Evolutionary conservation across 176 grass and related monocot genomes (phyloP).

Genomic region (Paspalum vaginatum): DNA sequence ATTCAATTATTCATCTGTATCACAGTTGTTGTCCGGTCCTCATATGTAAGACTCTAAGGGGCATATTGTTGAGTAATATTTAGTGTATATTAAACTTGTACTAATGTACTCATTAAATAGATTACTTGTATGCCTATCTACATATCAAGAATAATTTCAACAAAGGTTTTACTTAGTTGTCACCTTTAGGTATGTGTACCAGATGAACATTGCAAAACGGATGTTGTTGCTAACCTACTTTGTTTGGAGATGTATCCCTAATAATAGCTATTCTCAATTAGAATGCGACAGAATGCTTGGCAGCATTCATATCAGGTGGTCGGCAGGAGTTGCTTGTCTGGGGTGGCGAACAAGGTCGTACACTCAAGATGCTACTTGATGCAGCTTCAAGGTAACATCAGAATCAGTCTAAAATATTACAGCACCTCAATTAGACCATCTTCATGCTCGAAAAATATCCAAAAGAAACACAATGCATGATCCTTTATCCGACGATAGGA

Average conservation of each 20-base stretch:
- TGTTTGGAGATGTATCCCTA: constrained; percentile 22
- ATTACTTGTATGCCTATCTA: neutral
- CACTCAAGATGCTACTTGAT: constrained; percentile 85
- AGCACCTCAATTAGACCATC: neutral
- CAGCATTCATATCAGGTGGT: constrained; percentile 79
- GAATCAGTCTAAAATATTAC: neutral
- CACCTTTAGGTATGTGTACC: neutral
- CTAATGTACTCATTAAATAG: neutral
- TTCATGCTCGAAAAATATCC: constrained; percentile 3
- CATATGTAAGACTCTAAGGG: neutral
- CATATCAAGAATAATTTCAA: neutral
- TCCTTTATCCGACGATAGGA: neutral
- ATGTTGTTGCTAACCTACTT: constrained; percentile 26
- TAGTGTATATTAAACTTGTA: neutral
- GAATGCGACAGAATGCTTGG: constrained; percentile 98
- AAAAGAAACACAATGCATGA: neutral
- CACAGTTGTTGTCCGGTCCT: neutral
- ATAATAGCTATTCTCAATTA: constrained; percentile 50
- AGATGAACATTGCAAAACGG: neutral
- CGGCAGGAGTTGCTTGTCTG: constrained; percentile 84
- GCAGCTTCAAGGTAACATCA: constrained; percentile 78
- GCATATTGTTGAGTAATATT: neutral
- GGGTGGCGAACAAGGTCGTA: constrained; percentile 60
- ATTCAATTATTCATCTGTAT: neutral
- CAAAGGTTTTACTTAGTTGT: neutral